phyloP scores from a whole-genome alignment of 352 stramenopile genomes.

The Phytophthora nicotianae region DNA sequence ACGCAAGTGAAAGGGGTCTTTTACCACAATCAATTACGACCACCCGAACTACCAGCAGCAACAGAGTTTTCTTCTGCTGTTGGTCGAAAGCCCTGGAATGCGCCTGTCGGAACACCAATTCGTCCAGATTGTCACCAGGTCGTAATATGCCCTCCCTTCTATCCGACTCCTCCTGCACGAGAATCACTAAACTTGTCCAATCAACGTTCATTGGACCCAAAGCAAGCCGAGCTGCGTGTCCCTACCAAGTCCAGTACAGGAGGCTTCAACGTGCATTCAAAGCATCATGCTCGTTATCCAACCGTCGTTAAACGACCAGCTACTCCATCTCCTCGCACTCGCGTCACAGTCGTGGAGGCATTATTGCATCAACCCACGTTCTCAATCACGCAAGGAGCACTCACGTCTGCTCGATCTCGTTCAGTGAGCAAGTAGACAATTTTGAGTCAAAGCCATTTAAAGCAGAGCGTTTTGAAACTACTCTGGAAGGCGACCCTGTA shows the following conservation, averaged over 20 bases:
- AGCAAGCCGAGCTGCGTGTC: not conserved
- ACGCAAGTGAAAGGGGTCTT: slow-evolving; percentile 28
- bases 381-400: slow-evolving; percentile 22
- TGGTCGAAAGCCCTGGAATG: slow-evolving; percentile 14
- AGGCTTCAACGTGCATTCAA: not conserved
- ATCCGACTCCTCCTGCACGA: slow-evolving; percentile 2
- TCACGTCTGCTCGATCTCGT: slow-evolving; percentile 16
- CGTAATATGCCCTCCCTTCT: slow-evolving; percentile 1
- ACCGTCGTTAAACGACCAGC: slow-evolving; percentile 11
- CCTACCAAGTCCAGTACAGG: not conserved
- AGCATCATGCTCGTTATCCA: slow-evolving; percentile 4
- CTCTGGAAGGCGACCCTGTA: slow-evolving; percentile 13
- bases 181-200: slow-evolving; percentile 1
- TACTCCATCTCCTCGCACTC: slow-evolving; percentile 27
- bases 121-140: slow-evolving; percentile 11
- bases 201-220: not conserved
- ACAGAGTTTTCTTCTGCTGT: slow-evolving; percentile 1
- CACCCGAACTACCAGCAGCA: slow-evolving; percentile 21
- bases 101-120: not conserved
- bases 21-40: slow-evolving; percentile 29
- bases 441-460: not conserved
- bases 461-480: slow-evolving; percentile 30
- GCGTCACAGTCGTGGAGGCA: slow-evolving; percentile 28
- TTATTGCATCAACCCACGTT: slow-evolving; percentile 38
- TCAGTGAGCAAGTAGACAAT: slow-evolving; percentile 11